Base-by-base conservation (phyloP, 1,139 yeast genomes). In the Diutina siamensis region DNA sequence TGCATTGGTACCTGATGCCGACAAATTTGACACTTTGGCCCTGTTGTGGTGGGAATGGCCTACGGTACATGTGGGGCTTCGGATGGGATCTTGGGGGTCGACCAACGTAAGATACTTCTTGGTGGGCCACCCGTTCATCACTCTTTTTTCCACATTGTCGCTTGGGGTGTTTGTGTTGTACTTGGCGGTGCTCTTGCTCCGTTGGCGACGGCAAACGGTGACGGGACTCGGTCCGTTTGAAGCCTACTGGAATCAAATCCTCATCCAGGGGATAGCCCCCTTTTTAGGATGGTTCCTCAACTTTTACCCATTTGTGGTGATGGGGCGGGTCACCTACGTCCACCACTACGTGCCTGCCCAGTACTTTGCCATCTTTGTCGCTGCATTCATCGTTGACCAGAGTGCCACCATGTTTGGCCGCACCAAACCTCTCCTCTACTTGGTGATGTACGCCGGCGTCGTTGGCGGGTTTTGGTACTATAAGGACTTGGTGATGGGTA, bases 1-100 rank as follows among this genome's bases (percentile, higher is more conserved):
- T 57, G 94, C 89, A 0, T 64, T 83, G 46, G 70, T 82, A 3
- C 89, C 92, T 0, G 94, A 83, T 57, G 72, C 71, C 2, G 85
- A 83, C 54, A 82, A 80, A 53, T 67, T 61, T 51, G 94, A 83
- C 55, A 65, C 63, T 40, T 63, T 83, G 49, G 78, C 87, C 1
- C 80, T 88, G 13, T 62, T 69, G 47, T 82, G 88, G 78, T 83
- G 92, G 89, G 82, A 83, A 63, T 83, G 94, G 94, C 89, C 92
- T 34, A 66, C 76, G 5, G 60, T 79, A 47, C 63, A 69, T 35
- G 60, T 68, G 18, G 94, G 94, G 4, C 64, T 83, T 47, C 68
- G 92, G 55, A 76, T 83, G 85, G 76, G 84, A 53, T 67, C 75
- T 3, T 83, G 92, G 92, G 62, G 71, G 3, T 57, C 65, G 5